Conservation (phyloP, 192 early-diverging fungal species). For the Coemansia sp. region DNA sequence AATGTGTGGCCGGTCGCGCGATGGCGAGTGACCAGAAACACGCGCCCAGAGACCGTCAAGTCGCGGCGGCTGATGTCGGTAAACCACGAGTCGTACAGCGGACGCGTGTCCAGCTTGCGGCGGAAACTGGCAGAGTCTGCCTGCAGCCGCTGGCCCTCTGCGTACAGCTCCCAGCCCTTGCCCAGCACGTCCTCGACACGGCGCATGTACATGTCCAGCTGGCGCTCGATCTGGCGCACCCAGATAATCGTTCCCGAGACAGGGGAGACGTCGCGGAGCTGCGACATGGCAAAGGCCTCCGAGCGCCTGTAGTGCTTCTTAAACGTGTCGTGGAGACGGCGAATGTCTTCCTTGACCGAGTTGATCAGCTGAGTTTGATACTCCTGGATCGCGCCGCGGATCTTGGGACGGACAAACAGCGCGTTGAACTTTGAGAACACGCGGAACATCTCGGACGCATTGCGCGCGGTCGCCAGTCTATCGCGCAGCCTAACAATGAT, state of each 20-base stretch:
- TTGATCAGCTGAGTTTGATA: constrained; percentile 98
- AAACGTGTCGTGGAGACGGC: constrained; percentile 93
- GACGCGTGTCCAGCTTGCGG: constrained; percentile 90
- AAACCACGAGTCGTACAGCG: constrained; percentile 91
- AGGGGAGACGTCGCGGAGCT: constrained; percentile 89
- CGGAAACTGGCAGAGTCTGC: constrained; percentile 85
- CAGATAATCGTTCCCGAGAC: constrained; percentile 94
- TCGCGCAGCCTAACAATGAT: constrained; percentile 93
- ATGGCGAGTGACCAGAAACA: constrained; percentile 86
- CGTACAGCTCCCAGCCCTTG: constrained; percentile 94
- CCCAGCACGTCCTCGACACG: constrained; percentile 98
- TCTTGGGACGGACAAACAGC: constrained; percentile 98
- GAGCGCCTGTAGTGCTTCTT: constrained; percentile 87
- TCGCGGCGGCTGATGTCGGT: constrained; percentile 79
- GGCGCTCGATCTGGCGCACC: constrained; percentile 96
- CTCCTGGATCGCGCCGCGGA: constrained; percentile 98
- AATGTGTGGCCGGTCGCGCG: constrained; percentile 70
- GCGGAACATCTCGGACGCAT: constrained; percentile 99
- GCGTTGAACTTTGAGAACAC: constrained; percentile 99
- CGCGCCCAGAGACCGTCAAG: constrained; percentile 78
- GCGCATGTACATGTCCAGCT: constrained; percentile 93
- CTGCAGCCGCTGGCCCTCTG: constrained; percentile 93
- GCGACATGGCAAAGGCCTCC: constrained; percentile 84
- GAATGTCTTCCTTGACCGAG: constrained; percentile 97
- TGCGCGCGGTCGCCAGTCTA: constrained; percentile 90